phyloP scores from a whole-genome alignment of 179 eudicot genomes.

The Pouteria campechiana region DNA sequence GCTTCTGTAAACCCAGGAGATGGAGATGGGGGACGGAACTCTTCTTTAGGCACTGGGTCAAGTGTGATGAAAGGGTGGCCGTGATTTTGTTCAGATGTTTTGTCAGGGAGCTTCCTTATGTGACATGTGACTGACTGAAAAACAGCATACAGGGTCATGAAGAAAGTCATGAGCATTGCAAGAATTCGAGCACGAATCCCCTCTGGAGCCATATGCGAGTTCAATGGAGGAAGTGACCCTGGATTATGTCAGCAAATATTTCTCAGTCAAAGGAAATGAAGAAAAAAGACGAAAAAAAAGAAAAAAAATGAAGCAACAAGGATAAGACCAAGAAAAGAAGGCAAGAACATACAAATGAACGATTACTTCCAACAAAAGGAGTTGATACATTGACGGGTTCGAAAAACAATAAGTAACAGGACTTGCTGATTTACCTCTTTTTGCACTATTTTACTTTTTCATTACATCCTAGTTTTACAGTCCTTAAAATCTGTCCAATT shows the following conservation, averaged over 20 bases:
- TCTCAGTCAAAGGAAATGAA: too few species aligned
- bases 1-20: constrained; percentile 49
- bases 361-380: too few species aligned
- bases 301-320: too few species aligned
- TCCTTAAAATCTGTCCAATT: too few species aligned
- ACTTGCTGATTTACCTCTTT: too few species aligned
- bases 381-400: too few species aligned
- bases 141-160: constrained; percentile 39
- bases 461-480: too few species aligned
- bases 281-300: too few species aligned
- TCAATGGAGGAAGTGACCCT: constrained; percentile 27
- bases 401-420: too few species aligned
- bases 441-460: too few species aligned
- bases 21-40: constrained; percentile 69
- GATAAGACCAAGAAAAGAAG: too few species aligned
- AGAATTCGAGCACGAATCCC: constrained; percentile 32
- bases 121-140: constrained; percentile 37
- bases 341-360: too few species aligned
- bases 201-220: constrained; percentile 37
- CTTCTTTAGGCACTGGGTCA: constrained; percentile 37
- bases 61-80: constrained; percentile 21
- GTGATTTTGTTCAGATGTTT: constrained; percentile 18
- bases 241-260: constrained; percentile 15
- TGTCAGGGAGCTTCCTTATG: constrained; percentile 38
- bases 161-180: constrained; percentile 50